Conservation (phyloP, 75 land plant species). For the Pinus taeda region DNA sequence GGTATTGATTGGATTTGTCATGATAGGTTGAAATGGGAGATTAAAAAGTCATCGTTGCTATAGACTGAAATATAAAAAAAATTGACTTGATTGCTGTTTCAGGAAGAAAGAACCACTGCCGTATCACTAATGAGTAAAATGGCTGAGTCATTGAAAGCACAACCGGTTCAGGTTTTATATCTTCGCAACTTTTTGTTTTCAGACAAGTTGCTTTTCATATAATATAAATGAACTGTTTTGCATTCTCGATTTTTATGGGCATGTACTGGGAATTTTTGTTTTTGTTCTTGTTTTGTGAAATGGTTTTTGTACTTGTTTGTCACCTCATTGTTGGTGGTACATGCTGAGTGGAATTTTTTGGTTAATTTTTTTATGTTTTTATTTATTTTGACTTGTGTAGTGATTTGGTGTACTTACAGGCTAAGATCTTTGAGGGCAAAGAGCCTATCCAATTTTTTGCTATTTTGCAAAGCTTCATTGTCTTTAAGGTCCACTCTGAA, state of each 20-base stretch:
- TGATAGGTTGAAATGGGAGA: neutral
- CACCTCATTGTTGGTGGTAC: neutral
- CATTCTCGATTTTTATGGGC: neutral
- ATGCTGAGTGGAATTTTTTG: neutral
- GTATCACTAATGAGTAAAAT: slow-evolving; percentile 52
- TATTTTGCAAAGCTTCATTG: slow-evolving; percentile 51
- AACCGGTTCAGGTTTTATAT: slow-evolving; percentile 60
- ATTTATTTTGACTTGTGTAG: slow-evolving; percentile 1
- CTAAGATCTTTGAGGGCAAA: slow-evolving; percentile 61
- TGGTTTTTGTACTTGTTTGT: neutral
- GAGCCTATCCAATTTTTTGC: slow-evolving; percentile 67
- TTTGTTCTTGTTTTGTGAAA: neutral
- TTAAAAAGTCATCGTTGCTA: neutral
- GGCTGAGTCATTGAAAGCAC: slow-evolving; percentile 62
- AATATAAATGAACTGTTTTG: neutral
- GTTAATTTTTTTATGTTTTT: neutral
- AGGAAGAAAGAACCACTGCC: slow-evolving; percentile 74
- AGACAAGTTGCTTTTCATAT: neutral
- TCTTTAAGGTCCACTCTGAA: slow-evolving; percentile 45
- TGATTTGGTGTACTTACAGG: slow-evolving; percentile 28
- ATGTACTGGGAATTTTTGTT: neutral
- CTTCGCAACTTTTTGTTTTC: neutral
- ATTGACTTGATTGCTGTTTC: neutral
- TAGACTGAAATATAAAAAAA: neutral
- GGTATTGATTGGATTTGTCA: neutral